Evolutionary conservation across 192 early-diverging fungal genomes (phyloP).

Genomic region (Martensiomyces pterosporus): DNA sequence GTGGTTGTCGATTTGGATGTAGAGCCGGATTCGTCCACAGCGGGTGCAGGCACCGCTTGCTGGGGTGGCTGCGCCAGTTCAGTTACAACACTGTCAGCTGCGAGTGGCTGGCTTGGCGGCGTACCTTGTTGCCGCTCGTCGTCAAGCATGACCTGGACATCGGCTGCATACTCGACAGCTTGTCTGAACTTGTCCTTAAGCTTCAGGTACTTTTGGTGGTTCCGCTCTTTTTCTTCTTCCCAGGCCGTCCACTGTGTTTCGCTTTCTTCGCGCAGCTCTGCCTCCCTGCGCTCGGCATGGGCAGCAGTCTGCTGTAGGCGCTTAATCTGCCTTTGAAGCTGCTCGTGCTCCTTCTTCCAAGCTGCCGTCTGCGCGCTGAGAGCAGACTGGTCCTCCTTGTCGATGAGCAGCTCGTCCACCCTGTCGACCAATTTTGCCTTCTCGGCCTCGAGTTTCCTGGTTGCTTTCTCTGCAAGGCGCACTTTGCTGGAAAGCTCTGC

Average conservation of each 20-base stretch:
- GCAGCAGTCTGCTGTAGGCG: constrained; percentile 31
- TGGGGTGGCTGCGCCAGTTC: neutral
- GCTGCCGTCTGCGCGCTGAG: constrained; percentile 7
- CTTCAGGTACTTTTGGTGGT: constrained; percentile 34
- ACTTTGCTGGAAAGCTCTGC: constrained; percentile 5
- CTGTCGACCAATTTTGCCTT: constrained; percentile 13
- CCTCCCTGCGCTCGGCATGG: constrained; percentile 31
- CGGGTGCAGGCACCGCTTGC: no score
- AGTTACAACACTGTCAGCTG: no score
- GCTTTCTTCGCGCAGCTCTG: constrained; percentile 46
- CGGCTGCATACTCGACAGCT: constrained; percentile 35
- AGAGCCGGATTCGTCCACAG: no score
- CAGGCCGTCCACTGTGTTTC: constrained; percentile 35
- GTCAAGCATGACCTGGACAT: constrained; percentile 26
- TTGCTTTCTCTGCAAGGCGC: constrained; percentile 16
- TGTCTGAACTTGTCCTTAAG: constrained; percentile 31
- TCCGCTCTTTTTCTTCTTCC: constrained; percentile 39
- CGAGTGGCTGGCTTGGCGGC: constrained; percentile 12
- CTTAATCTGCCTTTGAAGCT: constrained; percentile 28
- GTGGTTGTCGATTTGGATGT: no score
- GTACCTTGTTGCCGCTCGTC: constrained; percentile 17
- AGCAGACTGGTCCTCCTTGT: constrained; percentile 21
- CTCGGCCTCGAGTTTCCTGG: constrained; percentile 29
- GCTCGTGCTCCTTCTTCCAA: constrained; percentile 42
- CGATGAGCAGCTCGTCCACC: constrained; percentile 18